Percentiles rank a stretch among this genome's conserved stretches.
phyloP scores from a whole-genome alignment of 2,329 filamentous ascomycete species.

The Microdochium paspali region DNA sequence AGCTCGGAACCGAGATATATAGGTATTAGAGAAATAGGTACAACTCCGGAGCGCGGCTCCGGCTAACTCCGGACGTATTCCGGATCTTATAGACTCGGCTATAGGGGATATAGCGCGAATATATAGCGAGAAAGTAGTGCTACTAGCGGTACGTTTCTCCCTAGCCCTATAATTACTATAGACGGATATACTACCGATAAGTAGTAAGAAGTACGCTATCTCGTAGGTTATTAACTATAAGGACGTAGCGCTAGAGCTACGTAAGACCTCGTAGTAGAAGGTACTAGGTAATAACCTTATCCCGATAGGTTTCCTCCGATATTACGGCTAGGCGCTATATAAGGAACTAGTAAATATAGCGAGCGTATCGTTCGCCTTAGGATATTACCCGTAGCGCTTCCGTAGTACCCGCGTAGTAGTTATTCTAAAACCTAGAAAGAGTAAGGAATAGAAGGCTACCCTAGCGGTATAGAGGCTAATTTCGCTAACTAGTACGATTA shows the following conservation, averaged over 20 bases:
- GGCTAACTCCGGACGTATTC: neutral
- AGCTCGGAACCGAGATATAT: neutral
- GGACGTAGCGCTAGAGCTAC: neutral
- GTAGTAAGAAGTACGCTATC: neutral
- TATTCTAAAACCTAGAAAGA: neutral
- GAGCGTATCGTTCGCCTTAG: neutral
- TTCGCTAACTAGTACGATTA: neutral
- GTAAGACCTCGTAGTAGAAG: neutral
- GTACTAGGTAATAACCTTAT: neutral
- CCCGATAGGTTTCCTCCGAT: neutral
- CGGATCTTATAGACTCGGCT: neutral
- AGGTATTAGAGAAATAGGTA: neutral
- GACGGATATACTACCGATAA: neutral
- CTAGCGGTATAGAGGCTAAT: neutral
- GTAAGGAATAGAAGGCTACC: neutral
- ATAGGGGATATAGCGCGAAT: neutral
- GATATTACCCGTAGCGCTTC: neutral
- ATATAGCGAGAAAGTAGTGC: neutral
- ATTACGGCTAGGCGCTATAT: neutral
- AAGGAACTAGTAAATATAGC: neutral
- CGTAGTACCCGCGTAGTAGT: neutral
- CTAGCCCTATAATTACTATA: neutral
- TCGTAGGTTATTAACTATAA: neutral
- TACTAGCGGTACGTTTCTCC: neutral
- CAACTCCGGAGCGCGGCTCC: neutral